phyloP scores from a whole-genome alignment of 1,284 basidiomycete genomes.

The Boletus sp. region DNA sequence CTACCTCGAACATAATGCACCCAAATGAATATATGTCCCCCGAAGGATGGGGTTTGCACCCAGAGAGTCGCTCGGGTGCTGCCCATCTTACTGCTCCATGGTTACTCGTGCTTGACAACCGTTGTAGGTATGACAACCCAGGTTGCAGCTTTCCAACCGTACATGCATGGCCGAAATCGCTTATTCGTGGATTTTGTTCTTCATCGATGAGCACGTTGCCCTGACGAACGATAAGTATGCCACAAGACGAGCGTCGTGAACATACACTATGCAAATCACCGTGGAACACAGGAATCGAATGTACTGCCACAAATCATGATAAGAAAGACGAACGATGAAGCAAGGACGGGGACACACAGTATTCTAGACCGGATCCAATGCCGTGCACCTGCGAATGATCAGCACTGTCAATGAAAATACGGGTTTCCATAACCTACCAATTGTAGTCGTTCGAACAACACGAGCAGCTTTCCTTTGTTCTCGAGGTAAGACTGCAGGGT shows the following conservation, averaged over 20 bases:
- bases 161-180: conserved; percentile 5
- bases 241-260: not conserved
- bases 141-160: conserved; percentile 4
- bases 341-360: conserved; percentile 3
- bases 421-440: not conserved
- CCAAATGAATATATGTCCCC: conserved; percentile 12
- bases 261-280: conserved; percentile 9
- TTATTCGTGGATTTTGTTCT: conserved; percentile 1
- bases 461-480: not conserved
- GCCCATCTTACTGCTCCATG: conserved; percentile 5
- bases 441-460: not conserved
- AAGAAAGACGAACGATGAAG: rapidly evolving
- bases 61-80: conserved; percentile 5
- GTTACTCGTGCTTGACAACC: not conserved
- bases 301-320: conserved; percentile 15
- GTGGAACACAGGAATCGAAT: conserved; percentile 9
- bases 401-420: not conserved
- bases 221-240: not conserved
- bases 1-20: conserved; percentile 12
- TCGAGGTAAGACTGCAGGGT: conserved; percentile 4
- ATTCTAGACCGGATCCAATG: conserved; percentile 10
- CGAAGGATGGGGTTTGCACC: not conserved
- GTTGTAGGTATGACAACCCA: conserved; percentile 2
- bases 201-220: conserved; percentile 13
- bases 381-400: not conserved